These are phyloP conservation scores for Coemansia sp. DNA, from an alignment of 192 early-diverging fungal species.

Conservation along the genomic window DNA sequence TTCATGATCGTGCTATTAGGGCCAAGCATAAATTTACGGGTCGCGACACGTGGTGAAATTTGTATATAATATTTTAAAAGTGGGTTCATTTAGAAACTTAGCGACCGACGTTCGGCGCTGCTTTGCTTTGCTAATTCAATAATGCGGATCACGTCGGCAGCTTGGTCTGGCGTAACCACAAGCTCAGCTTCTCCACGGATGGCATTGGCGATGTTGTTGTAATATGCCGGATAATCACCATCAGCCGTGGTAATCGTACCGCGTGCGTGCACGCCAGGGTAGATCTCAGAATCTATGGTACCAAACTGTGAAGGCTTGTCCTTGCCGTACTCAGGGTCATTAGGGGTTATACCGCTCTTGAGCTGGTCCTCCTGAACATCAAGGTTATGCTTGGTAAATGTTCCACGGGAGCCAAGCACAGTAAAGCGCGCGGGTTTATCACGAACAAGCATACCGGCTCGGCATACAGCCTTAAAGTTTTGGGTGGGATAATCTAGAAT, in stretches of 20 bases:
- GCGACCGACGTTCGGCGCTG: slow-evolving; percentile 52
- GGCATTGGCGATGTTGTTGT: slow-evolving; percentile 61
- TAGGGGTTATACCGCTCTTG: slow-evolving; percentile 60
- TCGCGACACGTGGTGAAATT: neutral
- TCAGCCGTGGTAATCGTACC: slow-evolving; percentile 55
- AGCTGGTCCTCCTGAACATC: slow-evolving; percentile 77
- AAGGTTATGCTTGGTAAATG: slow-evolving; percentile 63
- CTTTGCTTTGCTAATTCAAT: slow-evolving; percentile 70
- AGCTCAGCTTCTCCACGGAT: slow-evolving; percentile 52
- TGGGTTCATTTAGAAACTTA: slow-evolving; percentile 39
- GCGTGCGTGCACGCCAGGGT: slow-evolving; percentile 50
- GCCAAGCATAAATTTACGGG: neutral
- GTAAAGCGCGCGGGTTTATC: slow-evolving; percentile 61
- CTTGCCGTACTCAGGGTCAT: slow-evolving; percentile 54
- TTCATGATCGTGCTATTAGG: no score
- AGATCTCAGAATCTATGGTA: slow-evolving; percentile 48
- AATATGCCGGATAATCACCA: slow-evolving; percentile 63
- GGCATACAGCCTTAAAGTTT: slow-evolving; percentile 60
- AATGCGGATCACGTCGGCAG: slow-evolving; percentile 61
- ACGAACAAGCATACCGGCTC: slow-evolving; percentile 67
- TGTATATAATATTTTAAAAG: neutral
- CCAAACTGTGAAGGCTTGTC: slow-evolving; percentile 55
- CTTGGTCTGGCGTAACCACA: slow-evolving; percentile 64
- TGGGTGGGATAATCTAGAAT: slow-evolving; percentile 58
- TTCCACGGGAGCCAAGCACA: slow-evolving; percentile 66